A percentile compares a stretch with the other conserved stretches of the same genome.
Evolutionary conservation across 1,139 yeast genomes (phyloP).

Genomic region (Suhomyces yuchorum): DNA sequence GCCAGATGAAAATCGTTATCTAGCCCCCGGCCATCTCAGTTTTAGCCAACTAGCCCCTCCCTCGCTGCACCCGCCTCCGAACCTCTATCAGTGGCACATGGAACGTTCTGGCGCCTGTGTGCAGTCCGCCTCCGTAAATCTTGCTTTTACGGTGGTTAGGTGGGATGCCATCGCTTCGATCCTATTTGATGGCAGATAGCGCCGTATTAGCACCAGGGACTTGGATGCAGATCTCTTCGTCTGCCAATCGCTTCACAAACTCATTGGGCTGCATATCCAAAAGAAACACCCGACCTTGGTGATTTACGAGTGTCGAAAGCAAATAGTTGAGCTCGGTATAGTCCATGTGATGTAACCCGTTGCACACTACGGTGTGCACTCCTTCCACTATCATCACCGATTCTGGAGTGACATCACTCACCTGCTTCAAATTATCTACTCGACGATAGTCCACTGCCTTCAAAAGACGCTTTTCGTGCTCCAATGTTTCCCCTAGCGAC

Average conservation of each 20-base stretch:
- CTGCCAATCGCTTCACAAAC: slow-evolving; percentile 9
- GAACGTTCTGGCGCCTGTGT: neutral
- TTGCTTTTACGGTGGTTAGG: neutral
- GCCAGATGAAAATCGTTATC: too few relatives aligned
- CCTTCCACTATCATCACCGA: slow-evolving; percentile 10
- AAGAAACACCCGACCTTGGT: slow-evolving; percentile 3
- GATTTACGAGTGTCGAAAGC: slow-evolving; percentile 6
- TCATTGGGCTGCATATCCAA: slow-evolving; percentile 9
- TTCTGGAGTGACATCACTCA: neutral
- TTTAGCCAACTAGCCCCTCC: too few relatives aligned
- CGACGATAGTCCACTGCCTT: slow-evolving; percentile 13
- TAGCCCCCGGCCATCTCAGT: too few relatives aligned
- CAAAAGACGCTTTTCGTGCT: slow-evolving; percentile 3
- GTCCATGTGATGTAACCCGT: slow-evolving; percentile 8
- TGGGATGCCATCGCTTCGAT: neutral
- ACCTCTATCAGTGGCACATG: neutral
- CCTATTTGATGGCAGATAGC: neutral
- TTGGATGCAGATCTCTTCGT: neutral
- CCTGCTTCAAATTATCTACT: slow-evolving; percentile 7
- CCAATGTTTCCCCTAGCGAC: neutral
- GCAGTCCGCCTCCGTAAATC: neutral
- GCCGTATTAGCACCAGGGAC: neutral
- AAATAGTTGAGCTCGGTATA: slow-evolving; percentile 11
- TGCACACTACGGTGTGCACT: slow-evolving; percentile 10
- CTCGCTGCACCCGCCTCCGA: too few relatives aligned